Evolutionary conservation across 805 yeast species (phyloP).

Genomic region (Spencermartinsiella europaea): DNA sequence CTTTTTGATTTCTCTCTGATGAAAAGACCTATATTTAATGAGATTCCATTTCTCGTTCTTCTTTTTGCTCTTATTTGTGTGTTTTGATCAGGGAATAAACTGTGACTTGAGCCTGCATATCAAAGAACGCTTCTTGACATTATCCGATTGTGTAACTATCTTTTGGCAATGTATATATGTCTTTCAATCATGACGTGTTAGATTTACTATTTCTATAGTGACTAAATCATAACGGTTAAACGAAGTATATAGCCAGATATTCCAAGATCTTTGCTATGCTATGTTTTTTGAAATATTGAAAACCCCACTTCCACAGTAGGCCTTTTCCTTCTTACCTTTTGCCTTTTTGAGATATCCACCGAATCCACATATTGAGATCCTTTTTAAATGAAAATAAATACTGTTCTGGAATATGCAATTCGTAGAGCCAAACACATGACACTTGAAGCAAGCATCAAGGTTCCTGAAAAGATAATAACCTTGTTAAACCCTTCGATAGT

Average conservation of each 20-base stretch:
- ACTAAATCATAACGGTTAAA: not conserved
- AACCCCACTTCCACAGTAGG: not conserved
- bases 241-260: not conserved
- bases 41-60: no score
- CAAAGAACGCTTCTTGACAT: no score
- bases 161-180: no score
- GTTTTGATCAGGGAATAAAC: no score
- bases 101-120: no score
- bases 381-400: constrained; percentile 17
- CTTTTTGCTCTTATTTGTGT: no score
- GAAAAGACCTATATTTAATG: no score
- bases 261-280: not conserved
- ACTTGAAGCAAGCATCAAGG: constrained; percentile 23
- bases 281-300: not conserved
- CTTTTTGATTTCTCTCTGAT: not conserved
- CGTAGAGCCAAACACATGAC: constrained; percentile 15
- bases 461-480: constrained; percentile 32
- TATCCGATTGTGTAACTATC: no score
- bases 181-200: no score
- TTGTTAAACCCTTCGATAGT: constrained; percentile 27
- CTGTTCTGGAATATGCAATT: constrained; percentile 14
- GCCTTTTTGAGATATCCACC: not conserved
- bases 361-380: no score
- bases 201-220: not conserved
- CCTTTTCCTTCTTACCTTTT: no score